These are phyloP conservation scores for Trichoderma sp. DNA, from an alignment of 2,329 filamentous ascomycete species.

Conservation along the genomic window DNA sequence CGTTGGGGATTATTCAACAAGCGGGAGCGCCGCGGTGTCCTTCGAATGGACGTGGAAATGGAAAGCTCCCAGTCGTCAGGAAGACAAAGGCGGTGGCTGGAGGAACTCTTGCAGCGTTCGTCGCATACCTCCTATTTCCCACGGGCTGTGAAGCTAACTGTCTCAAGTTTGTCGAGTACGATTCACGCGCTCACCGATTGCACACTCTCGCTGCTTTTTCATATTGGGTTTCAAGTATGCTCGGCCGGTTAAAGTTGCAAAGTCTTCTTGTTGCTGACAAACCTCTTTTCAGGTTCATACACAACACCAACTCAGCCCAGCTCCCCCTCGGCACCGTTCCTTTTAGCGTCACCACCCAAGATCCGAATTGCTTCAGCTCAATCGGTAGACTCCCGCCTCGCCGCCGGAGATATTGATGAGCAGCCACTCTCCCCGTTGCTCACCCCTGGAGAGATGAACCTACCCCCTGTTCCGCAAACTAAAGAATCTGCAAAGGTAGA, in stretches of 20 bases:
- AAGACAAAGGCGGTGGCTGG: conserved; percentile 90
- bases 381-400: conserved; percentile 79
- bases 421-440: conserved; percentile 56
- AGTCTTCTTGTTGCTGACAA: background rate
- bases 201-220: conserved; percentile 89
- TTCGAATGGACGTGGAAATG: conserved; percentile 98
- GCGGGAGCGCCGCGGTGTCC: conserved; percentile 76
- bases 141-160: conserved; percentile 25
- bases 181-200: conserved; percentile 84
- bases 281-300: conserved; percentile 7
- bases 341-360: conserved; percentile 69
- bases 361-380: conserved; percentile 82
- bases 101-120: conserved; percentile 87
- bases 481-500: conserved; percentile 73
- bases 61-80: conserved; percentile 77
- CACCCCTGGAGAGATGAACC: conserved; percentile 36
- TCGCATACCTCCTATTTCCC: conserved; percentile 21
- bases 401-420: conserved; percentile 51
- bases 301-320: conserved; percentile 52
- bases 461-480: conserved; percentile 26
- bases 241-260: conserved; percentile 24
- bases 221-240: conserved; percentile 85
- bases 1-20: conserved; percentile 86
- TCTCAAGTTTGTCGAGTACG: conserved; percentile 86
- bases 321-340: conserved; percentile 69